Base-by-base conservation (phyloP, 352 stramenopile species). In the Thraustochytrium striatum region DNA sequence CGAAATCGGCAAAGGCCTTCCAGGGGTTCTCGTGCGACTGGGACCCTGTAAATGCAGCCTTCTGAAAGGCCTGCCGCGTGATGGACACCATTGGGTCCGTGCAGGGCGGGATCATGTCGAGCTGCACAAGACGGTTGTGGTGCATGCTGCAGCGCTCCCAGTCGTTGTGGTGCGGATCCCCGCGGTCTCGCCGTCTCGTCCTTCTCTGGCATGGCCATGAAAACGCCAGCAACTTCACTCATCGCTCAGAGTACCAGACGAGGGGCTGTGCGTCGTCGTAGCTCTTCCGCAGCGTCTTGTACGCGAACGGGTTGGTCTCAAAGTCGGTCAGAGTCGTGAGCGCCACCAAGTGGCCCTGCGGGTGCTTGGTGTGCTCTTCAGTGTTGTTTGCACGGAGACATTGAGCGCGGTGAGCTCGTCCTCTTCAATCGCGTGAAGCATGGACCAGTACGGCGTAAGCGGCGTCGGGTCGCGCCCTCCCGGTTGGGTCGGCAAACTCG, bases 291-390 rank as follows among this genome's bases (percentile, higher is more conserved):
- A 70, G 11, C 28, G 7, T 52, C 3, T 19, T 21, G n/a, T 70
- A 19, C 25, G 50, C 59, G 21, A 53, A 70, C 13, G 59, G 59
- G 21, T 5, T 70, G 16, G 59, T 70, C 41, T 70, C 59, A 52
- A 30, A 21, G 30, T 70, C 59, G 5, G 59, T 70, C 35, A 70
- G 59, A 13, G 35, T 25, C 21, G 59, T 70, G 1, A 70, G 2
- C 3, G 59, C 35, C 16, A 70, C 59, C 9, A 70, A 28, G 3
- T 57, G 35, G 59, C 53, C 35, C 41, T 70, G 13, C 53, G 35
- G 3, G 59, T 28, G 1, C 50, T 33, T 3, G 59, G 13, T 9
- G n/a, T 50, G 13, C 50, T 30, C 28, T 70, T 38, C 30, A 70
- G 41, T 7, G 41, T 30, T 7, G 44, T 55, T 38, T 52, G 7